Evolutionary conservation across 1,284 basidiomycete genomes (phyloP), one percentile per base, ranked within the genome.

Genomic region (Agaricales sp.): DNA sequence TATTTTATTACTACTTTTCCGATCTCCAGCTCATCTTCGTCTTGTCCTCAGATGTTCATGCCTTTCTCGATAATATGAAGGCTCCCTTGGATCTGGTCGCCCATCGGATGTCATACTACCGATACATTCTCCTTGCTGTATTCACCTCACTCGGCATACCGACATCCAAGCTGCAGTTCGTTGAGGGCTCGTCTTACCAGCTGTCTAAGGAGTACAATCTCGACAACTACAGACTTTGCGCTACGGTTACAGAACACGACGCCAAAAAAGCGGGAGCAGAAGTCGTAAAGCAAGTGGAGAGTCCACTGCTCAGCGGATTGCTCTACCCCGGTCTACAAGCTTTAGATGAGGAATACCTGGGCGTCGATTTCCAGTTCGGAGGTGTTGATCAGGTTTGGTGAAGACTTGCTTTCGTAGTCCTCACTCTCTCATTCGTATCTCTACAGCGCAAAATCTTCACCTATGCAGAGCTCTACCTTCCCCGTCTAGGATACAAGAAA

Each of bases 251-350:
- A 0, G 92, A 97, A 62, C 92, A 97, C 66, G 96, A 98, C 57
- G 92, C 94, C 13, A 95, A 95, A 65, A 96, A 96, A 65, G 96
- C 96, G 0, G 96, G 96, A n/a, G 94, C 95, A 0, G 96, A 99
- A 63, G 96, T 99, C 46, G 96, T 99, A 58, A 99, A 99, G 69
- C 94, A 97, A 66, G 92, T 96, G 2, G 87, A 92, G 53, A 92
- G 83, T 58, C 92, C 96, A 0, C 68, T 97, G 45, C 73, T 99
- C 49, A 91, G 87, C 57, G 93, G 92, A 2, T 67, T 99, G 53
- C 77, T 99, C 54, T 99, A 99, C 76, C 95, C 95, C 0, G 92
- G 94, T 26, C 67, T 99, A 30, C 96, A 99, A 62, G 93, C 95
- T 12, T 77, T 99, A 20, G 96, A 99, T 59, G 96, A 99, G 67